Base-by-base conservation (phyloP, 179 eudicot species). In the Gypsophila paniculata region DNA sequence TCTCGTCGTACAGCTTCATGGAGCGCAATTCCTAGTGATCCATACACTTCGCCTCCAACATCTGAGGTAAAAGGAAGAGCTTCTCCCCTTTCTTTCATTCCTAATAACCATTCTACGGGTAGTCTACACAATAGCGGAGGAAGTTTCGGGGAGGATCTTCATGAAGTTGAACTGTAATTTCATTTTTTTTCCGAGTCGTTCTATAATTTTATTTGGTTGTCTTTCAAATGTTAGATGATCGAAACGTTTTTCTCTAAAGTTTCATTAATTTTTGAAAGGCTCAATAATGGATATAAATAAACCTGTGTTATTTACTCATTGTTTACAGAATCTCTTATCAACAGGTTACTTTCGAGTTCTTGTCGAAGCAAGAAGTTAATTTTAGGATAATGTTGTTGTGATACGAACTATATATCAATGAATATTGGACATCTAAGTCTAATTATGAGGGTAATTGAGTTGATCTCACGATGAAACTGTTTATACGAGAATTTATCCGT, bases 1-100 rank as follows among this genome's bases (percentile, higher is more conserved):
- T 85, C 94, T 36, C 86, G 96, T 11, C 85, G 97, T 23, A 85
- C 97, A 59, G 90, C 90, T 25, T 91, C 98, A 4, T 93, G 97
- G 97, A 83, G 91, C 51, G 90, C 93, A 70, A 74, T 85, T 72
- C 81, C 82, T 26, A 75, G 61, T 54, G 81, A 78, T 17, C n/a
- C 81, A 14, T 77, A 74, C 46, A 73, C 78, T 60, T 78, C 85
- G 63, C 81, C 81, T 39, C 74, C 70, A n/a, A 74, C 65, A 53
- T 38, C 68, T 0, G 87, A 82, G 68, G 36, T 75, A 14, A 88
- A 77, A 29, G 34, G 34, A 29, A 29, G 4, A 79, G 78, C 87
- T 32, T 76, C 86, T 13, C 86, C 93, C 0, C 74, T 80, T 19
- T 76, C 86, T 1, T 79, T 74, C 69, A 72, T 68, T 82, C 84